A percentile compares a stretch with the other conserved stretches of the same genome.
Evolutionary conservation across 2,329 filamentous ascomycete species (phyloP).

Genomic region (Cercospora sp.): DNA sequence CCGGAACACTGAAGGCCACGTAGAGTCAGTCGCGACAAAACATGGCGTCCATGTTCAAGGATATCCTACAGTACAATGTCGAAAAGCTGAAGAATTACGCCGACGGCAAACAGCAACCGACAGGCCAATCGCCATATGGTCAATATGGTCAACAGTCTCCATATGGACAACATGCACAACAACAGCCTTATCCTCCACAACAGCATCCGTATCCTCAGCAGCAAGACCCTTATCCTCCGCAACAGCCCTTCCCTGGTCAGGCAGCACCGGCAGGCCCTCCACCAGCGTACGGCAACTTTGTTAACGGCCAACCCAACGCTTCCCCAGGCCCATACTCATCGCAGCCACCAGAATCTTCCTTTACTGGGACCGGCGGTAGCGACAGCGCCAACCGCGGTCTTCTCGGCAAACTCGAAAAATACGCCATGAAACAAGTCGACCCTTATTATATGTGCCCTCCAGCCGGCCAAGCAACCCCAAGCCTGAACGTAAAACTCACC

Average conservation of each 20-base stretch:
- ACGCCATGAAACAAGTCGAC: background rate
- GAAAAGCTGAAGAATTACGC: background rate
- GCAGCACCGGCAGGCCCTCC: background rate
- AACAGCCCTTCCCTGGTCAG: background rate
- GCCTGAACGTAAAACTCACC: background rate
- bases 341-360: background rate
- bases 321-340: background rate
- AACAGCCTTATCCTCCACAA: background rate
- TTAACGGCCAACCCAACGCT: background rate
- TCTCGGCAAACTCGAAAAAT: background rate
- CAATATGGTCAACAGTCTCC: background rate
- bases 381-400: background rate
- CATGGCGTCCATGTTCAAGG: slow-evolving; percentile 10
- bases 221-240: background rate
- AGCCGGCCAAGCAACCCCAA: background rate
- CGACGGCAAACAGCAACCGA: background rate
- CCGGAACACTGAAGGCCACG: background rate
- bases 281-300: background rate
- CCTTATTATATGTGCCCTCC: background rate
- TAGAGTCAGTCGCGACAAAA: background rate
- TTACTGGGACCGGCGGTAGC: background rate
- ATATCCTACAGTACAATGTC: slow-evolving; percentile 2
- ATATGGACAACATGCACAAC: background rate
- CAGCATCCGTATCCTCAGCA: background rate
- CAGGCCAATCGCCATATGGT: background rate